These are phyloP conservation scores for Aspergillus nidulans DNA, from an alignment of 495 filamentous ascomycete species.

Conservation along the genomic window DNA sequence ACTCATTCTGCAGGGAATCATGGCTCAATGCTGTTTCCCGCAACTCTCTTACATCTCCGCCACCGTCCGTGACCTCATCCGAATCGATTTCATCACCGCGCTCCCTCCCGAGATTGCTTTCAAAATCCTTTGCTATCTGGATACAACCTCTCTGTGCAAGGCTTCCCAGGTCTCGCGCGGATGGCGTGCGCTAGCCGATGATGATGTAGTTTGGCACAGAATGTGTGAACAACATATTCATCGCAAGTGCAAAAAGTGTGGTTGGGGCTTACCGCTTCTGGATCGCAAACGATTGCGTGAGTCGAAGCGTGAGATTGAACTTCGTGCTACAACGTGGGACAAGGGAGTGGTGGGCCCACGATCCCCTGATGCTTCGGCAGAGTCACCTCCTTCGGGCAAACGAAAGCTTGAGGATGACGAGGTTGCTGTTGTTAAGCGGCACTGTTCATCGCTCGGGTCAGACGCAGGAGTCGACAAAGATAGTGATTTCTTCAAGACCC, in stretches of 20 bases:
- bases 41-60: constrained; percentile 89
- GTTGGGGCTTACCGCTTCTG: constrained; percentile 86
- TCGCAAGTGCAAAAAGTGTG: constrained; percentile 93
- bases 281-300: constrained; percentile 84
- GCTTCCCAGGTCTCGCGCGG: constrained; percentile 89
- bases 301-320: constrained; percentile 78
- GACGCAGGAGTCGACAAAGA: constrained; percentile 23
- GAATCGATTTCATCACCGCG: constrained; percentile 89
- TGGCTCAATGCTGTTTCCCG: constrained; percentile 94
- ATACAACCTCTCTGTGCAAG: constrained; percentile 94
- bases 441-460: constrained; percentile 30
- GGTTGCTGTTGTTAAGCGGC: constrained; percentile 35
- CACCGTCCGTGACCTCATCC: constrained; percentile 83
- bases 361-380: constrained; percentile 19
- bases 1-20: constrained; percentile 91
- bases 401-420: constrained; percentile 33
- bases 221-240: constrained; percentile 99
- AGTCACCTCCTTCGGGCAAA: constrained; percentile 29
- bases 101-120: constrained; percentile 87
- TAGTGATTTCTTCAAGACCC: constrained; percentile 44
- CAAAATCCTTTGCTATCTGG: constrained; percentile 88
- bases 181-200: constrained; percentile 86
- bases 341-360: constrained; percentile 24
- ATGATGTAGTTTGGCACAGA: constrained; percentile 96
- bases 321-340: constrained; percentile 57